These are phyloP conservation scores for Cercophora scortea DNA, from an alignment of 495 filamentous ascomycete species.

Conservation along the genomic window DNA sequence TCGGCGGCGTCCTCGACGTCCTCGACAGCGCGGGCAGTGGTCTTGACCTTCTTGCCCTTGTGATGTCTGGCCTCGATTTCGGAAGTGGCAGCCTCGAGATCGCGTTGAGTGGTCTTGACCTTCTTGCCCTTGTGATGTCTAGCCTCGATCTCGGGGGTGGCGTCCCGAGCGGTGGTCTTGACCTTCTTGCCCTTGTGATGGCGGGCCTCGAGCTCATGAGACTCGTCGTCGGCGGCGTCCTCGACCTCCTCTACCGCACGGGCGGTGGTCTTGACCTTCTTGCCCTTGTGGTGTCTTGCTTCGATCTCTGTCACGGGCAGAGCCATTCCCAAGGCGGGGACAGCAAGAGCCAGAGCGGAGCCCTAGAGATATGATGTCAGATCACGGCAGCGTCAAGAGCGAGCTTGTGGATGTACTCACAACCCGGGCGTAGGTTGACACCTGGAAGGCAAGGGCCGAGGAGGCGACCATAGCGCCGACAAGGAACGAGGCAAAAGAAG, in stretches of 20 bases:
- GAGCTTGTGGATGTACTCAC: constrained; percentile 5
- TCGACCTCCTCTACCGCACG: neutral
- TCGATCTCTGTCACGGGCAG: constrained; percentile 4
- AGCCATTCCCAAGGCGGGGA: constrained; percentile 4
- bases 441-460: constrained; percentile 22
- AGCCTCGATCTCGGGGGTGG: constrained; percentile 3
- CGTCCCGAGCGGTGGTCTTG: constrained; percentile 1
- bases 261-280: constrained; percentile 9
- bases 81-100: neutral
- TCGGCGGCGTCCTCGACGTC: constrained; percentile 3
- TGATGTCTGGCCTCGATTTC: constrained; percentile 7
- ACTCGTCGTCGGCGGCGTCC: neutral
- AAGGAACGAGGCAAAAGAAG: constrained; percentile 25
- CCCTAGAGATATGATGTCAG: constrained; percentile 3
- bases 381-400: too few species aligned
- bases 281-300: constrained; percentile 16
- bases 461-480: constrained; percentile 23
- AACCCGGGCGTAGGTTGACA: constrained; percentile 12
- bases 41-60: constrained; percentile 15
- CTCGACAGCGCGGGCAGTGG: constrained; percentile 2
- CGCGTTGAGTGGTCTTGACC: neutral
- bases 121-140: constrained; percentile 7
- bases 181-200: constrained; percentile 19
- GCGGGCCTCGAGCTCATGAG: constrained; percentile 6
- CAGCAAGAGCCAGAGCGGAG: constrained; percentile 12